phyloP scores from a whole-genome alignment of 768 basidiomycete genomes.

The Auricularia auricula-judae region DNA sequence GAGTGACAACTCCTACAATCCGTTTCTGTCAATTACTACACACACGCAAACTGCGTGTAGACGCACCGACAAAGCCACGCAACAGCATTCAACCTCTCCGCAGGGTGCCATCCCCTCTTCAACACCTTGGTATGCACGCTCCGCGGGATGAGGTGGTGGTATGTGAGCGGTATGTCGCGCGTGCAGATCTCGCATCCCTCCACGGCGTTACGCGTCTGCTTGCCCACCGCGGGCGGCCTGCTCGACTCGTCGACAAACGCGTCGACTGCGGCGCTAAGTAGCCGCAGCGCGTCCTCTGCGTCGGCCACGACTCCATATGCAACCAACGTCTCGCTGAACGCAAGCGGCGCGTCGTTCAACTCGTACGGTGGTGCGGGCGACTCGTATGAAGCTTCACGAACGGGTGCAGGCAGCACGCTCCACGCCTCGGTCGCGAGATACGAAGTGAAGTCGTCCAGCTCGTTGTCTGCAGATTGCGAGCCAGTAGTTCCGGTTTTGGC shows the following conservation, averaged over 20 bases:
- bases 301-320: constrained; percentile 31
- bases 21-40: background rate
- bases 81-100: constrained; percentile 41
- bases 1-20: constrained; percentile 37
- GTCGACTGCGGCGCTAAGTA: constrained; percentile 30
- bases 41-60: background rate
- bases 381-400: constrained; percentile 31
- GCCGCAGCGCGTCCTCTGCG: constrained; percentile 25
- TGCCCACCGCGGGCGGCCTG: constrained; percentile 42
- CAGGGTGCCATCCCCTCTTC: constrained; percentile 47
- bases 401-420: constrained; percentile 26
- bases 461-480: constrained; percentile 13
- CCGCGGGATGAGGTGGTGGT: constrained; percentile 50
- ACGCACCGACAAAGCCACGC: constrained; percentile 45
- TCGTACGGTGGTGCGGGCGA: constrained; percentile 21
- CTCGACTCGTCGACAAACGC: constrained; percentile 36
- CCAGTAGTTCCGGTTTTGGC: background rate
- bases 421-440: constrained; percentile 44
- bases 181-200: constrained; percentile 50
- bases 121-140: constrained; percentile 42
- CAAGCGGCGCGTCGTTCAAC: constrained; percentile 25
- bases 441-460: constrained; percentile 41
- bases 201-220: constrained; percentile 30
- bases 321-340: constrained; percentile 38
- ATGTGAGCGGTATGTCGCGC: constrained; percentile 45